These are phyloP conservation scores for Nectriaceae sp. DNA, from an alignment of 2,329 filamentous ascomycete species.

Conservation along the genomic window DNA sequence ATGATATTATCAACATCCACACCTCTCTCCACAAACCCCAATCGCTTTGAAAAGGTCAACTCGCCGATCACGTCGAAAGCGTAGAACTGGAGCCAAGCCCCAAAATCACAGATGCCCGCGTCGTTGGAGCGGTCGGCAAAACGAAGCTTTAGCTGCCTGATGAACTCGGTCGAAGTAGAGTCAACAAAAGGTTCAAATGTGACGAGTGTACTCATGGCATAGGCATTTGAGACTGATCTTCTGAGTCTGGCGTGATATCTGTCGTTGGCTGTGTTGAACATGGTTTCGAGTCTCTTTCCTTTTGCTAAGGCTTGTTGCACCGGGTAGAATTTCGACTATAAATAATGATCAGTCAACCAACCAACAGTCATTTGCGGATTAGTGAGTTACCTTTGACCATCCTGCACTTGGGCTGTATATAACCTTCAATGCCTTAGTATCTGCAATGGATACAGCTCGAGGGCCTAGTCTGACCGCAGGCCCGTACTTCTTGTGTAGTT, in stretches of 20 bases:
- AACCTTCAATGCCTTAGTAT: slow-evolving; percentile 4
- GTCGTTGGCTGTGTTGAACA: slow-evolving; percentile 43
- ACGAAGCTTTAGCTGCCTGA: slow-evolving; percentile 14
- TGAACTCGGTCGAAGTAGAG: slow-evolving; percentile 22
- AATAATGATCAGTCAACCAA: not conserved
- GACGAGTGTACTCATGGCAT: slow-evolving; percentile 42
- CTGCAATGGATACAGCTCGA: slow-evolving; percentile 5
- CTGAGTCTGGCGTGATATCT: slow-evolving; percentile 41
- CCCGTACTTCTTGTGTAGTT: slow-evolving; percentile 12
- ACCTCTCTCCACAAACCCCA: slow-evolving; percentile 73
- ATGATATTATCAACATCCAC: slow-evolving; percentile 75
- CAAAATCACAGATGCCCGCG: slow-evolving; percentile 50
- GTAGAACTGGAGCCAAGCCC: slow-evolving; percentile 74
- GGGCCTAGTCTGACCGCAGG: slow-evolving; percentile 12
- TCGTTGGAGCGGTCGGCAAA: not conserved
- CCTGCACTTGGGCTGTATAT: slow-evolving; percentile 11
- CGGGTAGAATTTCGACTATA: slow-evolving; percentile 28
- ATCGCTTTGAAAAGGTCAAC: slow-evolving; percentile 71
- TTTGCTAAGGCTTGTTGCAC: slow-evolving; percentile 31
- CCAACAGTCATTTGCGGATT: not conserved
- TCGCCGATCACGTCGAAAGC: slow-evolving; percentile 80
- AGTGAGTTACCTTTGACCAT: slow-evolving; percentile 4
- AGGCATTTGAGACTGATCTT: slow-evolving; percentile 38
- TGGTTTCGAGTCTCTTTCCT: slow-evolving; percentile 26
- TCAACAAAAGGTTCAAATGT: slow-evolving; percentile 41